Percentiles rank a stretch among this genome's conserved stretches.
These are phyloP conservation scores for Kuraishia piskuri DNA, from an alignment of 805 yeast genomes.

Conservation along the genomic window DNA sequence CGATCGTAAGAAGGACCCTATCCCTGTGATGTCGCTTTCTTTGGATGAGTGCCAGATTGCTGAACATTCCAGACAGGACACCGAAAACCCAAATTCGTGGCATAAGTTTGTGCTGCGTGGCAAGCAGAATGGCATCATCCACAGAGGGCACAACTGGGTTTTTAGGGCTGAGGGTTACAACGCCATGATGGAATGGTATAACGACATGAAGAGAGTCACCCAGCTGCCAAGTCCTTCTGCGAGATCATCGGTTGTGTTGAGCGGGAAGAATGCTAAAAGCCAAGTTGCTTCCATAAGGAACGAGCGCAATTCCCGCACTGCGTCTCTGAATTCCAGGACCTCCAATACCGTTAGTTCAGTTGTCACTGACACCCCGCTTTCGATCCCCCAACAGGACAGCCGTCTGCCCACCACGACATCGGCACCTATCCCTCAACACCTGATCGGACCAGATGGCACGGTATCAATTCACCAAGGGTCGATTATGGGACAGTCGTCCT, in stretches of 20 bases:
- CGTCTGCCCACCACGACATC: slow-evolving; percentile 12
- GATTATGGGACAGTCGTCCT: background rate
- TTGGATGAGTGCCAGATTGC: slow-evolving; percentile 74
- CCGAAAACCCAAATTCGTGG: slow-evolving; percentile 38
- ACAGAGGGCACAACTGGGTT: slow-evolving; percentile 88
- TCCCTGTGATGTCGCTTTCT: slow-evolving; percentile 77
- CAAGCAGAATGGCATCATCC: slow-evolving; percentile 65
- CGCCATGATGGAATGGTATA: slow-evolving; percentile 77
- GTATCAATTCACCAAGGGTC: slow-evolving; percentile 6
- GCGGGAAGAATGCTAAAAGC: slow-evolving; percentile 15
- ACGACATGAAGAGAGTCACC: slow-evolving; percentile 64
- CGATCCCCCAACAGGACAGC: slow-evolving; percentile 14
- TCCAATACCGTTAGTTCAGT: slow-evolving; percentile 10
- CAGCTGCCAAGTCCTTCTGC: slow-evolving; percentile 51
- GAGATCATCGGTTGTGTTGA: slow-evolving; percentile 38
- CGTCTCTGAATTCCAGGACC: slow-evolving; percentile 18
- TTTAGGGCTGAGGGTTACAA: slow-evolving; percentile 82
- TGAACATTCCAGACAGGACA: slow-evolving; percentile 73
- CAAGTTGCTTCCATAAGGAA: background rate
- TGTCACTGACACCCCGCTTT: slow-evolving; percentile 13
- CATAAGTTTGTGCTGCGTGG: slow-evolving; percentile 77
- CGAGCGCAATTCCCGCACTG: slow-evolving; percentile 12
- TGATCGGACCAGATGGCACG: slow-evolving; percentile 13
- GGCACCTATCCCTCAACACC: slow-evolving; percentile 11
- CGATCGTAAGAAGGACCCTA: slow-evolving; percentile 73